Evolutionary conservation across 371 early-diverging fungal genomes (phyloP).

Genomic region (Apophysomyces variabilis): DNA sequence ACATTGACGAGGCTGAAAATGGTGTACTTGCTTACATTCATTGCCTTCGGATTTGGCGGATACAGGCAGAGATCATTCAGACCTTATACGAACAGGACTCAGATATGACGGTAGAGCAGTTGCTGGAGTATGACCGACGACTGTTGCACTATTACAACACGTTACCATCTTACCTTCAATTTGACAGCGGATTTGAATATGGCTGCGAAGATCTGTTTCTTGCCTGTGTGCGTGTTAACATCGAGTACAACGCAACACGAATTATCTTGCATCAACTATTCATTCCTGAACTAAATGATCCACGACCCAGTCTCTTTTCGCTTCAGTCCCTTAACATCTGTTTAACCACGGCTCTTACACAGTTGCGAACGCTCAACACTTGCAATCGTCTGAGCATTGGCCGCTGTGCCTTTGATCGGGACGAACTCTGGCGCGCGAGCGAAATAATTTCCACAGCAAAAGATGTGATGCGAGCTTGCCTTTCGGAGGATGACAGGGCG

Average conservation of each 20-base stretch:
- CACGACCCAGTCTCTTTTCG: slow-evolving; percentile 36
- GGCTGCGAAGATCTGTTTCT: slow-evolving; percentile 42
- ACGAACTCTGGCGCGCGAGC: slow-evolving; percentile 49
- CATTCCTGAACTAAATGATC: slow-evolving; percentile 44
- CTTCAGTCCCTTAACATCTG: slow-evolving; percentile 51
- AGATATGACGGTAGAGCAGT: slow-evolving; percentile 50
- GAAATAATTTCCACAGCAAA: slow-evolving; percentile 44
- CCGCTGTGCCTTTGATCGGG: slow-evolving; percentile 51
- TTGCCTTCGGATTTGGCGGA: slow-evolving; percentile 41
- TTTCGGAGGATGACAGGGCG: slow-evolving; percentile 26
- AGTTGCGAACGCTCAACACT: slow-evolving; percentile 38
- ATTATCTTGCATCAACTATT: slow-evolving; percentile 53
- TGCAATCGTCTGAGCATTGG: slow-evolving; percentile 29
- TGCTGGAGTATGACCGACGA: slow-evolving; percentile 38
- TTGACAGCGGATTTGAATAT: slow-evolving; percentile 53
- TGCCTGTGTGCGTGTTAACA: slow-evolving; percentile 47
- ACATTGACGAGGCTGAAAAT: slow-evolving; percentile 46
- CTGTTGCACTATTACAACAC: slow-evolving; percentile 29
- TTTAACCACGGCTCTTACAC: slow-evolving; percentile 33
- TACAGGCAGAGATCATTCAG: slow-evolving; percentile 45
- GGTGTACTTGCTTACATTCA: slow-evolving; percentile 34
- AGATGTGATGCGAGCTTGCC: slow-evolving; percentile 42
- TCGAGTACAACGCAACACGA: slow-evolving; percentile 52
- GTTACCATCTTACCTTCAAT: slow-evolving; percentile 44
- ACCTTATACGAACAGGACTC: slow-evolving; percentile 47